Evolutionary conservation across 352 stramenopile genomes (phyloP).

Genomic region (Phytopythium kandeliae): DNA sequence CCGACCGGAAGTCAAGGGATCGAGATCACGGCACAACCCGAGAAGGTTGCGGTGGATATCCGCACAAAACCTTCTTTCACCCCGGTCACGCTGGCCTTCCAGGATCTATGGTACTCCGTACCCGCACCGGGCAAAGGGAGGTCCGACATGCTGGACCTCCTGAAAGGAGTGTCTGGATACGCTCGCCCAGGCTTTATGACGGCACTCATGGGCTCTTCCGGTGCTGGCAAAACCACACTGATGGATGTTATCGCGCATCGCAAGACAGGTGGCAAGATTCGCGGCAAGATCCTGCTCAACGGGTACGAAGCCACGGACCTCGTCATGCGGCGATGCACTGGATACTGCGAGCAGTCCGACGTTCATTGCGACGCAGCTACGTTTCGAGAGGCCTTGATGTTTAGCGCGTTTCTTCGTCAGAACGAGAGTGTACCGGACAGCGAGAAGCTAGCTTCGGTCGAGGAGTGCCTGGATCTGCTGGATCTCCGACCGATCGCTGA

Average conservation of each 20-base stretch:
- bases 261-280: slow-evolving; percentile 23
- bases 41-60: slow-evolving; percentile 8
- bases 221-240: slow-evolving; percentile 30
- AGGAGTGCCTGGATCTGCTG: slow-evolving; percentile 85
- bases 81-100: slow-evolving; percentile 35
- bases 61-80: slow-evolving; percentile 15
- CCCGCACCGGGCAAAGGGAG: slow-evolving; percentile 23
- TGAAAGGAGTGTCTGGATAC: slow-evolving; percentile 72
- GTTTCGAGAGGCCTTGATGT: slow-evolving; percentile 85
- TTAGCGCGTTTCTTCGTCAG: slow-evolving; percentile 82
- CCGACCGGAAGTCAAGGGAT: slow-evolving; percentile 13
- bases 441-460: slow-evolving; percentile 31
- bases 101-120: slow-evolving; percentile 35
- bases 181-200: slow-evolving; percentile 42
- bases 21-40: slow-evolving; percentile 8
- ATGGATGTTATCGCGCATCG: slow-evolving; percentile 36
- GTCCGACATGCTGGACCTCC: slow-evolving; percentile 52
- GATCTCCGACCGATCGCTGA: slow-evolving; percentile 51
- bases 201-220: slow-evolving; percentile 57
- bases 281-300: slow-evolving; percentile 50
- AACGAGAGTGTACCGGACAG: slow-evolving; percentile 22
- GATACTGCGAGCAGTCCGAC: slow-evolving; percentile 51
- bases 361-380: slow-evolving; percentile 55
- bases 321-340: slow-evolving; percentile 37
- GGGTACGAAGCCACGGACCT: slow-evolving; percentile 36